Evolutionary conservation across 2,329 filamentous ascomycete species (phyloP).

Genomic region (Sporothrix variecibatus): DNA sequence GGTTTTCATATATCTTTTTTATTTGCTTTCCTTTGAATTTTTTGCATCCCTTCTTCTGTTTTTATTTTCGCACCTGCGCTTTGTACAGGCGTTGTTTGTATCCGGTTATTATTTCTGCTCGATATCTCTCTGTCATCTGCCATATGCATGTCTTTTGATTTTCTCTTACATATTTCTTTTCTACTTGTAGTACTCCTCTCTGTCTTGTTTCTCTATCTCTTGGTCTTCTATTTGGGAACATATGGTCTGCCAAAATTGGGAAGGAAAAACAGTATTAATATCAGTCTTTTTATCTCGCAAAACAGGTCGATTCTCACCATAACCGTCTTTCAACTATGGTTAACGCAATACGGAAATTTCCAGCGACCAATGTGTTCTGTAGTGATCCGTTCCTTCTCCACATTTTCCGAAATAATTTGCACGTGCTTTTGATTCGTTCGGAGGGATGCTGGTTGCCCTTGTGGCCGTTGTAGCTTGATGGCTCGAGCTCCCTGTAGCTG

Average conservation of each 20-base stretch:
- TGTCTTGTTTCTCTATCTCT: not conserved
- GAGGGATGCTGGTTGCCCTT: not conserved
- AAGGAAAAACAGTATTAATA: not conserved
- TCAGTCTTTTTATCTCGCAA: not conserved
- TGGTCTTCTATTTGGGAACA: not conserved
- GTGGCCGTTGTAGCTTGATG: not conserved
- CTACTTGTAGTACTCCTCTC: conserved; percentile 8
- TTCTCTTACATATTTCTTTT: not conserved
- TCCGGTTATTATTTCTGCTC: not conserved
- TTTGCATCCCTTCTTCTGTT: not conserved
- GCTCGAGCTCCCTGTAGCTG: not conserved
- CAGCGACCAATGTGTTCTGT: not conserved
- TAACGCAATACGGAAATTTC: not conserved
- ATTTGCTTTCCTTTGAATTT: not conserved
- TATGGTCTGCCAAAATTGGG: not conserved
- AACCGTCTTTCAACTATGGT: not conserved
- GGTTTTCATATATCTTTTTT: not conserved
- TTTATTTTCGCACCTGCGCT: not conserved
- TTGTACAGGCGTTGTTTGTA: not conserved
- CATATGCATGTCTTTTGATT: not conserved
- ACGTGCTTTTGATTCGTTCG: conserved; percentile 15
- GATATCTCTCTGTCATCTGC: not conserved
- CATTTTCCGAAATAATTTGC: conserved; percentile 2
- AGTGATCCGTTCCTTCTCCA: not conserved
- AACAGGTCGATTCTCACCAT: not conserved